Evolutionary conservation across 108 stramenopile genomes (phyloP).

Genomic region (Cylindrotheca fusiformis): DNA sequence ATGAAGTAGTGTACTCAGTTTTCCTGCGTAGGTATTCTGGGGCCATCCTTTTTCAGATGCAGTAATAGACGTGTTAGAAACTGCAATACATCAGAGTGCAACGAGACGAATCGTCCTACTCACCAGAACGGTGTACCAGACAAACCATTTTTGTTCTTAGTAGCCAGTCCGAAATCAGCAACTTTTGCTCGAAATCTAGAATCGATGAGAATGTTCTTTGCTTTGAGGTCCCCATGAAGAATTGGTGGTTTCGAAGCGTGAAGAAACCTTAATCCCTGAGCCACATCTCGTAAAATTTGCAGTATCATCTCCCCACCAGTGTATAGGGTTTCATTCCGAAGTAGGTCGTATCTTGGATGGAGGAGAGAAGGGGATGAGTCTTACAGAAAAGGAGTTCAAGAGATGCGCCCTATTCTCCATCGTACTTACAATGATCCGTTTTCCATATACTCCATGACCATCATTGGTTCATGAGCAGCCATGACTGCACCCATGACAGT

Average conservation of each 20-base stretch:
- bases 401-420: too few relatives aligned
- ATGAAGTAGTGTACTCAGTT: conserved; percentile 38
- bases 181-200: conserved; percentile 50
- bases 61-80: not conserved
- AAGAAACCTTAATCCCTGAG: conserved; percentile 52
- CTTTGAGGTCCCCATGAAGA: conserved; percentile 54
- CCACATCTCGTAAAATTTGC: conserved; percentile 53
- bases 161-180: conserved; percentile 59
- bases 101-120: not conserved
- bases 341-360: conserved; percentile 26
- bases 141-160: not conserved
- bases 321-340: conserved; percentile 52
- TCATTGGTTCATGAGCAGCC: conserved; percentile 22
- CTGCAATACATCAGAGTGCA: not conserved
- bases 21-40: conserved; percentile 67
- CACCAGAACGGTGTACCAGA: conserved; percentile 35
- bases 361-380: not conserved
- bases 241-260: conserved; percentile 47
- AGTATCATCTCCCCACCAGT: conserved; percentile 50
- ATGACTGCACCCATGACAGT: conserved; percentile 49
- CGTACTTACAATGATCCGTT: conserved; percentile 53
- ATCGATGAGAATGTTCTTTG: conserved; percentile 57
- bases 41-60: conserved; percentile 82
- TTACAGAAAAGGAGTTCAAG: not conserved
- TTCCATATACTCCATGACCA: conserved; percentile 62